These are phyloP conservation scores for Aspergillus ochraceus DNA, from an alignment of 2,329 filamentous ascomycete species.

Conservation along the genomic window DNA sequence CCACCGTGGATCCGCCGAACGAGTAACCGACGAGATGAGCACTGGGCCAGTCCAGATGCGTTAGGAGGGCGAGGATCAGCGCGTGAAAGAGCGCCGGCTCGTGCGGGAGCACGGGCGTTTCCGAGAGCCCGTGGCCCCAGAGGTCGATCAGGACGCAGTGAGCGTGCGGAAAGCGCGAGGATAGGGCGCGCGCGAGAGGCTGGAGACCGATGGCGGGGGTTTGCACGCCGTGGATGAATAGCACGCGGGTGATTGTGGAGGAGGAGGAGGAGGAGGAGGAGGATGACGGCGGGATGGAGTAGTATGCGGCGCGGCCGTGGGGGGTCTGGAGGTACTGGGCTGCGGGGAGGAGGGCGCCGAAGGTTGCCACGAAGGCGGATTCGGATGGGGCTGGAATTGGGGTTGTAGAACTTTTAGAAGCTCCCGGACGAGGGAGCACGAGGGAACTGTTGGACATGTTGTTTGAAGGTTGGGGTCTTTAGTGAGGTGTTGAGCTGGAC, in stretches of 20 bases:
- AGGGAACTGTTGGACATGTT: conserved; percentile 12
- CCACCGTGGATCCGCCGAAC: conserved; percentile 47
- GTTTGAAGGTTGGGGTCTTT: too few species aligned
- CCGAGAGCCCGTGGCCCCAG: conserved; percentile 56
- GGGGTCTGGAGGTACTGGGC: conserved; percentile 23
- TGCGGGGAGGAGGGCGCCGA: conserved; percentile 22
- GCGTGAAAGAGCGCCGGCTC: conserved; percentile 44
- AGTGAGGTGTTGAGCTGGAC: too few species aligned
- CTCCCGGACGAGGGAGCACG: conserved; percentile 23
- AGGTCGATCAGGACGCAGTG: conserved; percentile 50
- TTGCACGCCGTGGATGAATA: conserved; percentile 54
- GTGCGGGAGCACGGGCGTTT: conserved; percentile 49
- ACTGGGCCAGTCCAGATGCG: conserved; percentile 42
- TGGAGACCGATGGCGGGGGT: conserved; percentile 52
- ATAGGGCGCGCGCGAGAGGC: conserved; percentile 43
- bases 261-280: not conserved
- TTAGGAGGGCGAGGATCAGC: conserved; percentile 43
- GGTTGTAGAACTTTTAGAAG: not conserved
- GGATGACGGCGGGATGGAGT: conserved; percentile 11
- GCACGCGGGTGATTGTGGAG: conserved; percentile 27
- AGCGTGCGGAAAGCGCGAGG: conserved; percentile 34
- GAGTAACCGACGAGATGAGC: conserved; percentile 53
- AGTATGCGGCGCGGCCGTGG: conserved; percentile 21
- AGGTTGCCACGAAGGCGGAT: conserved; percentile 21
- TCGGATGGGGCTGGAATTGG: conserved; percentile 25